Evolutionary conservation across 1,284 basidiomycete genomes (phyloP).

Genomic region (Cryptococcus jaspeensis): DNA sequence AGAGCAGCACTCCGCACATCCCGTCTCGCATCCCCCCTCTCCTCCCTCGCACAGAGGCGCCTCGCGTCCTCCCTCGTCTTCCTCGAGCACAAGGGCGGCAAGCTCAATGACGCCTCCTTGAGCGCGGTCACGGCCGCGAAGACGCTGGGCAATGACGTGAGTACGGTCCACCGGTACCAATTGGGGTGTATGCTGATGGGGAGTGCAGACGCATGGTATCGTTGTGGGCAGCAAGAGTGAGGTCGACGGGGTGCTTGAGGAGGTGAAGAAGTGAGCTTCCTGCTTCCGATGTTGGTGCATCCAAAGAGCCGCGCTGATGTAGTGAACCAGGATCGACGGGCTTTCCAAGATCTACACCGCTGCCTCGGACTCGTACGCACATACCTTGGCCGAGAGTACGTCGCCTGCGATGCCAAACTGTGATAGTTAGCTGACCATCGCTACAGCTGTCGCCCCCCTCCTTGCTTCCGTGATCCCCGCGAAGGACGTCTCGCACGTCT

Average conservation of each 20-base stretch:
- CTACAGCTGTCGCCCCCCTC: conserved; percentile 55
- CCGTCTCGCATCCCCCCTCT: conserved; percentile 8
- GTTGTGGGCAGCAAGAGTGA: conserved; percentile 73
- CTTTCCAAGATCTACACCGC: conserved; percentile 53
- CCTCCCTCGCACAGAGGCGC: conserved; percentile 28
- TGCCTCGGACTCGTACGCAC: conserved; percentile 49
- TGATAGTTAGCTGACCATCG: neutral
- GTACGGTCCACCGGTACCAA: conserved; percentile 4
- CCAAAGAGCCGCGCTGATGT: neutral
- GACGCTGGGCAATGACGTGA: conserved; percentile 64
- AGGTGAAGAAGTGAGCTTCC: conserved; percentile 68
- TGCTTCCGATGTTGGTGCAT: neutral
- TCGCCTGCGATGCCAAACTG: neutral
- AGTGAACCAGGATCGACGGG: conserved; percentile 45
- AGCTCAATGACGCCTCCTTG: conserved; percentile 79
- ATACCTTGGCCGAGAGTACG: conserved; percentile 53
- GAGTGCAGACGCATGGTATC: conserved; percentile 71
- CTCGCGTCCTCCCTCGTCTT: conserved; percentile 67
- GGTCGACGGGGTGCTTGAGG: conserved; percentile 67
- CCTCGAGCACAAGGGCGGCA: conserved; percentile 80
- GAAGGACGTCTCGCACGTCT: conserved; percentile 73
- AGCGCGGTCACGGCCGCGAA: conserved; percentile 86
- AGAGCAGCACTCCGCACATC: conserved; percentile 14
- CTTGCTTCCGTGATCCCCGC: conserved; percentile 55
- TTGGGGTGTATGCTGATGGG: neutral